Evolutionary conservation across 2,329 filamentous ascomycete genomes (phyloP).

Genomic region (Penicillium sp.): DNA sequence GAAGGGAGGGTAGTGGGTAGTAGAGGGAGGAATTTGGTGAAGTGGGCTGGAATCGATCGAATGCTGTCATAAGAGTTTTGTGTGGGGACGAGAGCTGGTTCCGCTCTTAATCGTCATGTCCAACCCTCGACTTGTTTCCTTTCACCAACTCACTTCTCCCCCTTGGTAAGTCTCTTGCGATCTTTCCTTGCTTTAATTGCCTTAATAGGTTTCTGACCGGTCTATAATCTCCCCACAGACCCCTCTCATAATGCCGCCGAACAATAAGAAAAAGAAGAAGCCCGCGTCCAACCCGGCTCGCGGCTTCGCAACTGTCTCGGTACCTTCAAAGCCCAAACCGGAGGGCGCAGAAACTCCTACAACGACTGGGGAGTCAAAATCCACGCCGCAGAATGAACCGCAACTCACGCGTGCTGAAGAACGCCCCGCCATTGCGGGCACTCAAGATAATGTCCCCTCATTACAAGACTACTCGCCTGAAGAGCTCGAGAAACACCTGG

Average conservation of each 20-base stretch:
- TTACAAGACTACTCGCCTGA: constrained; percentile 66
- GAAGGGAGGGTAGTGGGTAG: constrained; percentile 27
- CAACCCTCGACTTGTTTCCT: constrained; percentile 14
- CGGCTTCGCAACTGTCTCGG: constrained; percentile 88
- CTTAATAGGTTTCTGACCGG: background rate
- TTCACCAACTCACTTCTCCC: constrained; percentile 6
- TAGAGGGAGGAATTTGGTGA: constrained; percentile 16
- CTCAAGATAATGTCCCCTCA: constrained; percentile 25
- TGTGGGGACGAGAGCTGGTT: constrained; percentile 26
- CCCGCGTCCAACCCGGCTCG: constrained; percentile 77
- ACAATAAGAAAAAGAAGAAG: constrained; percentile 90
- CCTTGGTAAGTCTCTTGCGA: constrained; percentile 3
- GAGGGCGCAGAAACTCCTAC: constrained; percentile 32
- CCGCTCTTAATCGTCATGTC: constrained; percentile 20
- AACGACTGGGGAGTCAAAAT: constrained; percentile 26
- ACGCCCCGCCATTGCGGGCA: constrained; percentile 12
- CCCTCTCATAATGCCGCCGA: constrained; percentile 55
- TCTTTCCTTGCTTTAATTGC: background rate
- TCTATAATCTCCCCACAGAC: constrained; percentile 1
- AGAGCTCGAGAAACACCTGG: constrained; percentile 82
- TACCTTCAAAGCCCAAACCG: constrained; percentile 72
- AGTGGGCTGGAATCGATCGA: constrained; percentile 26
- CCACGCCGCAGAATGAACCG: constrained; percentile 30
- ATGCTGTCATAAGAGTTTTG: constrained; percentile 43
- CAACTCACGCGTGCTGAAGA: constrained; percentile 20